These are phyloP conservation scores for Ramichloridium luteum DNA, from an alignment of 2,329 filamentous ascomycete species.

Conservation along the genomic window DNA sequence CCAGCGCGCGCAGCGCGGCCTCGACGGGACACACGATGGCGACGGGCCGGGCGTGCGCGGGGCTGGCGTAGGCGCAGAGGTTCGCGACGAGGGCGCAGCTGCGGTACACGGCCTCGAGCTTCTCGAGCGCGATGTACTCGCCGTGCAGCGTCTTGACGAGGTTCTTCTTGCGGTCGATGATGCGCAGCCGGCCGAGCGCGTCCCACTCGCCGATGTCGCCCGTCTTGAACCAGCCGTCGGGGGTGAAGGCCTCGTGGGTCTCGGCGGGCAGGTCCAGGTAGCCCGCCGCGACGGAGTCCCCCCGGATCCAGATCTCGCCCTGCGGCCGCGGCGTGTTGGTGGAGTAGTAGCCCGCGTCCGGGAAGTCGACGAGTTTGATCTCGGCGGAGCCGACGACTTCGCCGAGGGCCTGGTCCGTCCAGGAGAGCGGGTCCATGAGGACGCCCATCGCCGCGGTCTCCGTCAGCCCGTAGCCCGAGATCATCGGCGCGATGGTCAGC, in stretches of 20 bases:
- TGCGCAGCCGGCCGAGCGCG: constrained; percentile 61
- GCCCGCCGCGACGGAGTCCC: constrained; percentile 57
- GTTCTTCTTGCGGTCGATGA: constrained; percentile 98
- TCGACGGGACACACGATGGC: constrained; percentile 62
- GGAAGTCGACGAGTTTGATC: constrained; percentile 81
- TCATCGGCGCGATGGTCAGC: constrained; percentile 85
- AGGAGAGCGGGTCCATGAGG: constrained; percentile 74
- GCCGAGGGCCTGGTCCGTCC: constrained; percentile 65
- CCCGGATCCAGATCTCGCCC: constrained; percentile 85
- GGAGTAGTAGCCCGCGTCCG: constrained; percentile 74
- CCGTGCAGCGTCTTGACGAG: constrained; percentile 89
- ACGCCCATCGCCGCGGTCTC: constrained; percentile 69
- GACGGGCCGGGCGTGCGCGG: constrained; percentile 62
- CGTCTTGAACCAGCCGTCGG: constrained; percentile 93
- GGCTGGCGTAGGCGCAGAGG: constrained; percentile 74
- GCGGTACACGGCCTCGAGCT: constrained; percentile 82
- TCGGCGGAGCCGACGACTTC: constrained; percentile 67
- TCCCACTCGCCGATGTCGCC: constrained; percentile 92
- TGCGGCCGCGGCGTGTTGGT: constrained; percentile 67
- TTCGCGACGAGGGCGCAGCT: constrained; percentile 67
- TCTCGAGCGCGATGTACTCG: constrained; percentile 95
- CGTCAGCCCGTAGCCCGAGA: constrained; percentile 85
- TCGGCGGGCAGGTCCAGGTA: constrained; percentile 84
- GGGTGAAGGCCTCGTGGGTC: constrained; percentile 61
- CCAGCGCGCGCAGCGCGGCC: constrained; percentile 43